phyloP scores from a whole-genome alignment of 2,329 filamentous ascomycete species.

The Whalleya microplaca region DNA sequence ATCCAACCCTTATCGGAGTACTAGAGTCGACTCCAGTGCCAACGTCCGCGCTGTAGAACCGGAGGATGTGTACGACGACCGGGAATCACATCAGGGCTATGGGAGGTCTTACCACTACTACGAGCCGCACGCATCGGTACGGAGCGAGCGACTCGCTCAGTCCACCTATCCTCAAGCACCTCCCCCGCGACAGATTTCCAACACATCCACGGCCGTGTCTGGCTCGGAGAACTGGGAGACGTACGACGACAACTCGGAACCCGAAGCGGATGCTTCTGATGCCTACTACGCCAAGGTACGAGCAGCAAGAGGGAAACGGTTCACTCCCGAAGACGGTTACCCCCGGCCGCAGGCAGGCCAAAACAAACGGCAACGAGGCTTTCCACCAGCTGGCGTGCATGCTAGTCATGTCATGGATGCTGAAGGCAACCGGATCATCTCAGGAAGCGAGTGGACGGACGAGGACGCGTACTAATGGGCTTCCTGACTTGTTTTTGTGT shows the following conservation, averaged over 20 bases:
- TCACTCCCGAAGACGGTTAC: conserved; percentile 53
- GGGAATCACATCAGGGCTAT: conserved; percentile 46
- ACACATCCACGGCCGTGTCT: conserved; percentile 75
- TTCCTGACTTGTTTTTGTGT: conserved; percentile 23
- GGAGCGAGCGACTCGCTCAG: conserved; percentile 41
- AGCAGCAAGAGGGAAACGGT: conserved; percentile 69
- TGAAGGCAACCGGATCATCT: conserved; percentile 66
- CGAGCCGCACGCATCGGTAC: conserved; percentile 44
- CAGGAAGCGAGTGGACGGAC: conserved; percentile 69
- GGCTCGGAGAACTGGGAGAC: conserved; percentile 98
- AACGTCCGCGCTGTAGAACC: conserved; percentile 66
- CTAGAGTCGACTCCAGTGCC: conserved; percentile 54
- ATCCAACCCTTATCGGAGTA: conserved; percentile 50
- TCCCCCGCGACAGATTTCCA: conserved; percentile 68
- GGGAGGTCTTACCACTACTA: conserved; percentile 40
- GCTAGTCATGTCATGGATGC: conserved; percentile 54
- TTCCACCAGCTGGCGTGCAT: conserved; percentile 55
- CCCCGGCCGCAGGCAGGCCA: conserved; percentile 45
- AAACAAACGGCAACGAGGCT: conserved; percentile 57
- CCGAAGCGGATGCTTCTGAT: conserved; percentile 75
- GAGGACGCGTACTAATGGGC: conserved; percentile 62
- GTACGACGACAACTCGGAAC: conserved; percentile 82
- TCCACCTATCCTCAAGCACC: conserved; percentile 47
- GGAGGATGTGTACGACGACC: conserved; percentile 86
- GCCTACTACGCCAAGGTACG: conserved; percentile 80